Evolutionary conservation across 2,329 filamentous ascomycete species (phyloP), one percentile per base, ranked within the genome.

Genomic region (Juglanconis sp.): DNA sequence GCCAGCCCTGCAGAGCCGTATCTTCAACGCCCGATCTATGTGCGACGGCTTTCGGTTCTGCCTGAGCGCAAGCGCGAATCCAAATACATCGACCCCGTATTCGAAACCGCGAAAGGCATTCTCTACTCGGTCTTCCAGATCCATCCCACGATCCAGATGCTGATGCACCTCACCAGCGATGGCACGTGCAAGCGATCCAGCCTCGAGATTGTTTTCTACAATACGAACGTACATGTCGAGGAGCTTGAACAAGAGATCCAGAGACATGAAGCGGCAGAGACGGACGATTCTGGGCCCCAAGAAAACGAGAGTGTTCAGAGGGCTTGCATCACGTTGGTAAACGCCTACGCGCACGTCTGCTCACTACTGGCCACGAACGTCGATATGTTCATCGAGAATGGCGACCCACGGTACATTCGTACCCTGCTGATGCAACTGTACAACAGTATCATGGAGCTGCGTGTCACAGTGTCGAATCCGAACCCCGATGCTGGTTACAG

Each of bases 61-160:
- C 86, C 86, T 1, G 84, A 88, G 69, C 79, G 86, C 44, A 80
- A 84, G 57, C 81, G 85, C 53, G 84, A 88, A 68, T 87, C 85
- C 6, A 84, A 80, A 66, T 73, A 82, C 5, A 81, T 79, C 62
- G 85, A 88, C 66, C 84, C 85, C 1, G 78, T 88, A 3, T 74
- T 88, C 35, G 86, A 89, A 68, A 82, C 83, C 13, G 86, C 86
- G 35, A 88, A 88, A 68, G 86, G 86, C 34, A 84, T 88, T 31
- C 77, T 88, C 2, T 88, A 87, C 69, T 85, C 86, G 3, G 80
- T 88, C 35, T 88, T 88, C 64, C 85, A 88, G 69, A 85, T 88
- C 32, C 86, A 89, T 63, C 86, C 86, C 5, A 85, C 85, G 73
- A 87, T 89, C 61, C 85, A 88, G 70, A 85, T 84, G 72, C 76